Evolutionary conservation across 2,329 filamentous ascomycete genomes (phyloP).

Genomic region (Pestalotiopsis fici): DNA sequence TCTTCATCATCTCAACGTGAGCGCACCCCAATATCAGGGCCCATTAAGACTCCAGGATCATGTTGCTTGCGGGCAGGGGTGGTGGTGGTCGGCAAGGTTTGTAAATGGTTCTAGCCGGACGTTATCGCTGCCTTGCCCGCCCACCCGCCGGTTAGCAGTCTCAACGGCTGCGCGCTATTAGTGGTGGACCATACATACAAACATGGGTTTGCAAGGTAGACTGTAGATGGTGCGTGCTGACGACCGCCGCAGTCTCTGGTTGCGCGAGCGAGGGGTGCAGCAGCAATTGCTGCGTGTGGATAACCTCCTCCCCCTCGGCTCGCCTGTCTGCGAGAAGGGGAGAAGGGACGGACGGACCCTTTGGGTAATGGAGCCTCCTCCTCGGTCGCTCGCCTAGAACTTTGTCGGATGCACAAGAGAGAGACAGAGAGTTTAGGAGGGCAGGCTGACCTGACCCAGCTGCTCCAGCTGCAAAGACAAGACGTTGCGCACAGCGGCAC

Average conservation of each 20-base stretch:
- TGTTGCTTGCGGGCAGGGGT: neutral
- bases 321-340: neutral
- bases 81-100: neutral
- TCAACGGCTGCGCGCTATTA: conserved; percentile 1
- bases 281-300: neutral
- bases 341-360: neutral
- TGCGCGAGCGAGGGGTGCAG: neutral
- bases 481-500: neutral
- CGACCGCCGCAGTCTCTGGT: neutral
- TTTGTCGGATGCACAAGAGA: neutral
- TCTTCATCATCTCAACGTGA: neutral
- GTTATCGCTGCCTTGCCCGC: conserved; percentile 9
- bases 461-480: neutral
- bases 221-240: neutral
- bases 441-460: conserved; percentile 9
- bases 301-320: neutral
- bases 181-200: neutral
- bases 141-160: neutral
- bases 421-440: conserved; percentile 4
- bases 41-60: conserved; percentile 1
- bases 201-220: too few species aligned
- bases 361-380: neutral
- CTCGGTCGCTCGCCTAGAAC: neutral
- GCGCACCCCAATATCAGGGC: neutral
- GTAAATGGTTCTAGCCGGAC: conserved; percentile 1